Evolutionary conservation across 2,329 filamentous ascomycete species (phyloP).

Genomic region (Dendryphion nanum): DNA sequence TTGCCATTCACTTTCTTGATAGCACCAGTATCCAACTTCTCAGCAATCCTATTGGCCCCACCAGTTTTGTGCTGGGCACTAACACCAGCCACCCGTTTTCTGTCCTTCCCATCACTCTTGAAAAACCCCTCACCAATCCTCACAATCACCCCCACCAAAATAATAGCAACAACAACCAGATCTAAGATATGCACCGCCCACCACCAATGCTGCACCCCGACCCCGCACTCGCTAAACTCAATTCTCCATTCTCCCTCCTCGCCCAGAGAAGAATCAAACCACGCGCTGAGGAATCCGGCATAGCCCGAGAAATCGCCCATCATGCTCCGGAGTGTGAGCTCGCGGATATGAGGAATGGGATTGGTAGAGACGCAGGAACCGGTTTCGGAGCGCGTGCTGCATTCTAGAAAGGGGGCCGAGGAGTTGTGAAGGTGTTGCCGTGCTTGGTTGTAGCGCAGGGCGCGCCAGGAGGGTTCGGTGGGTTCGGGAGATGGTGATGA

Average conservation of each 20-base stretch:
- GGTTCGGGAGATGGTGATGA: neutral
- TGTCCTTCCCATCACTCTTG: too few species aligned
- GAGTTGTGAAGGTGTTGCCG: neutral
- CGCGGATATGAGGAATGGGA: conserved; percentile 66
- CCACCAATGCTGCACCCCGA: conserved; percentile 91
- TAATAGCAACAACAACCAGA: conserved; percentile 44
- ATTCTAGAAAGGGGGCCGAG: conserved; percentile 4
- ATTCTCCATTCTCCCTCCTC: conserved; percentile 83
- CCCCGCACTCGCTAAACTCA: conserved; percentile 73
- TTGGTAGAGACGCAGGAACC: conserved; percentile 10
- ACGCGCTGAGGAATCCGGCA: conserved; percentile 80
- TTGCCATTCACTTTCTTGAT: too few species aligned
- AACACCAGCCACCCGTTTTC: too few species aligned
- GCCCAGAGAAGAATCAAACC: conserved; percentile 71
- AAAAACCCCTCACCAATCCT: neutral
- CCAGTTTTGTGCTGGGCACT: too few species aligned
- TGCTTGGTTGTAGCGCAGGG: neutral
- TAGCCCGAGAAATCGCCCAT: conserved; percentile 97
- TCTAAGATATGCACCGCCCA: conserved; percentile 83
- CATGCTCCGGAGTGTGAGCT: conserved; percentile 95
- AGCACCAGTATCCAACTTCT: too few species aligned
- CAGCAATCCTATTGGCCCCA: too few species aligned
- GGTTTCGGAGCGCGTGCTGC: too few species aligned
- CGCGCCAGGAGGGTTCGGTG: neutral
- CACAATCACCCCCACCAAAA: conserved; percentile 1